Percentiles rank a stretch among this genome's conserved stretches.
phyloP scores from a whole-genome alignment of 306 rosid genomes.

The Medicago lupulina region DNA sequence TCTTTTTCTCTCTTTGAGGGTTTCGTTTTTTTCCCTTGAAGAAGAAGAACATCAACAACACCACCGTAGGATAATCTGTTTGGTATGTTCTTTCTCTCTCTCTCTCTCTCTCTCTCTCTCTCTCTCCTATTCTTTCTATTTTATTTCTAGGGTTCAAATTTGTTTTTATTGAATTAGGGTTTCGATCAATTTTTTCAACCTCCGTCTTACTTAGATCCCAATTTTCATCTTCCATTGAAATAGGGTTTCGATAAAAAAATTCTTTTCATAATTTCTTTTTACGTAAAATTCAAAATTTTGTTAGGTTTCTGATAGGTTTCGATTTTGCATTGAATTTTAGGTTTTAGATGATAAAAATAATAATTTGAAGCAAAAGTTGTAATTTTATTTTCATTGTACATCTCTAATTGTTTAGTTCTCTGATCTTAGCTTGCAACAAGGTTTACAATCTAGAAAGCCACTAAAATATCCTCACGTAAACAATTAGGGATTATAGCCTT shows the following conservation, averaged over 20 bases:
- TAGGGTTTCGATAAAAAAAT: background rate
- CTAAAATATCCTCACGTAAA: no score
- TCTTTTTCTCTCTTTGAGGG: constrained; percentile 40
- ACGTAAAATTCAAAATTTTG: background rate
- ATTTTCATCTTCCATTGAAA: background rate
- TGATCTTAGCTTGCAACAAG: no score
- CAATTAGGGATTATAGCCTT: no score
- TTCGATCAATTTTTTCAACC: constrained; percentile 1
- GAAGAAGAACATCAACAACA: background rate
- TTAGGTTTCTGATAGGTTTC: background rate
- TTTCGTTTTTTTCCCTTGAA: constrained; percentile 27
- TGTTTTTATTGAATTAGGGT: constrained; percentile 15
- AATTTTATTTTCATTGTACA: background rate
- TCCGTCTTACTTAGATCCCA: background rate
- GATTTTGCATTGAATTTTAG: background rate
- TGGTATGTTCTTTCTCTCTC: constrained; percentile 29
- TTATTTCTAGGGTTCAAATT: constrained; percentile 25
- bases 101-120: background rate
- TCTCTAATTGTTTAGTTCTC: no score
- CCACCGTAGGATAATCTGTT: background rate
- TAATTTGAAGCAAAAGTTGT: background rate
- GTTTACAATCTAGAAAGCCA: no score
- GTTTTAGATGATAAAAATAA: background rate
- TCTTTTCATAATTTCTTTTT: background rate
- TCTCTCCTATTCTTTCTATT: background rate